Percentiles rank a stretch among this genome's conserved stretches.
These are phyloP conservation scores for Lachnellula cervina DNA, from an alignment of 2,329 filamentous ascomycete genomes.

Conservation along the genomic window DNA sequence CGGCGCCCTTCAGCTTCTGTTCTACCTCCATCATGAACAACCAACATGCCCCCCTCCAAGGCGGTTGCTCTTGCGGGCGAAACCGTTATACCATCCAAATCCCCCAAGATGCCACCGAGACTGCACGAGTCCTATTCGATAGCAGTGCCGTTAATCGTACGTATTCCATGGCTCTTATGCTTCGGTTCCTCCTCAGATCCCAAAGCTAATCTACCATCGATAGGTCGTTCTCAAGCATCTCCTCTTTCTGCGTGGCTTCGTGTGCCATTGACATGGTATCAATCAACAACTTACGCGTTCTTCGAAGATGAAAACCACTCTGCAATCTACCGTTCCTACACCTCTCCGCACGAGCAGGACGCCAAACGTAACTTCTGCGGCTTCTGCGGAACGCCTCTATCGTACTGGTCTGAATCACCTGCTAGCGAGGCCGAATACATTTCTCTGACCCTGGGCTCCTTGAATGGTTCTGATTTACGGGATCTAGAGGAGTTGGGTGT, in stretches of 20 bases:
- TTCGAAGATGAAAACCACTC: constrained; percentile 71
- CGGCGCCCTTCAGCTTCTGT: background rate
- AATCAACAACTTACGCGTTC: constrained; percentile 67
- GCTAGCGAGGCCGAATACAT: constrained; percentile 70
- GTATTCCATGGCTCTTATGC: constrained; percentile 29
- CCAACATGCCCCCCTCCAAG: constrained; percentile 56
- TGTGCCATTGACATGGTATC: constrained; percentile 77
- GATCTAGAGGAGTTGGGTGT: constrained; percentile 70
- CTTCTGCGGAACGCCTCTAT: constrained; percentile 82
- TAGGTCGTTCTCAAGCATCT: constrained; percentile 62
- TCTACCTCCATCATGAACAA: constrained; percentile 37
- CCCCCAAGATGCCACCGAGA: constrained; percentile 51
- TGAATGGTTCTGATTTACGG: constrained; percentile 65
- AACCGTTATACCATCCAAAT: constrained; percentile 75
- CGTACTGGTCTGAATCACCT: constrained; percentile 76
- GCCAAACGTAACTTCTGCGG: constrained; percentile 80
- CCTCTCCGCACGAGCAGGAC: constrained; percentile 48
- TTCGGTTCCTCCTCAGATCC: background rate
- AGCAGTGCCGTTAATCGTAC: constrained; percentile 55
- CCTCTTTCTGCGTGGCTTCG: constrained; percentile 78
- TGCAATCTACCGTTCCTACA: constrained; percentile 63
- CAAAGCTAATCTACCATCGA: constrained; percentile 22
- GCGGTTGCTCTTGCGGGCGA: constrained; percentile 79
- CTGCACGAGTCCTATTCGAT: constrained; percentile 65
- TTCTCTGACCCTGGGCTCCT: constrained; percentile 73